These are phyloP conservation scores for Dendrobium chrysotoxum DNA, from an alignment of 106 monocot genomes.

Conservation along the genomic window DNA sequence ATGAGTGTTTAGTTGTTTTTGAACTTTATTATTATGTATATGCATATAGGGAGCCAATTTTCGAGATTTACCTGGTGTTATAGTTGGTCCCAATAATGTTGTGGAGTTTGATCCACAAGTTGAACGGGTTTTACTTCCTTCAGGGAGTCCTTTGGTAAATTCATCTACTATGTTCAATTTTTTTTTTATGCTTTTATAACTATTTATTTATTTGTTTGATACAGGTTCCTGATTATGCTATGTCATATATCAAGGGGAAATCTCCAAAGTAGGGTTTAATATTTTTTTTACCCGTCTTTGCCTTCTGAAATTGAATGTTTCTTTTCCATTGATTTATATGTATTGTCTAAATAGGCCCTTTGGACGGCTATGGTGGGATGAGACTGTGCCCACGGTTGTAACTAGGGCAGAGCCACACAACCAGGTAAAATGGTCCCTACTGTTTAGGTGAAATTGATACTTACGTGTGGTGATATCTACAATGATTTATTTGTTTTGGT, in stretches of 20 bases:
- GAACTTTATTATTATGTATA: background rate
- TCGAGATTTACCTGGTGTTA: slow-evolving; percentile 18
- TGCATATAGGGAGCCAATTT: slow-evolving; percentile 21
- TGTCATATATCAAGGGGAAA: slow-evolving; percentile 42
- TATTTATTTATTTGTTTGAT: background rate
- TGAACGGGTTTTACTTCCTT: slow-evolving; percentile 16
- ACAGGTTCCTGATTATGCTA: slow-evolving; percentile 59
- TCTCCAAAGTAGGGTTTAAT: slow-evolving; percentile 38
- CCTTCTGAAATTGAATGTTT: background rate
- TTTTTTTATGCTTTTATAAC: background rate
- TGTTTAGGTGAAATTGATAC: background rate
- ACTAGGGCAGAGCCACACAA: slow-evolving; percentile 58
- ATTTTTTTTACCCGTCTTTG: background rate
- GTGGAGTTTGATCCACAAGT: slow-evolving; percentile 15
- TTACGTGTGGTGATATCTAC: background rate
- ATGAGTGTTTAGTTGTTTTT: background rate
- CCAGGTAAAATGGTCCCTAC: slow-evolving; percentile 15
- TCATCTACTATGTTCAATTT: background rate
- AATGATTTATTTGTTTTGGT: background rate
- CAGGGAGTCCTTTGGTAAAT: slow-evolving; percentile 22
- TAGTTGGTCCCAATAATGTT: slow-evolving; percentile 15
- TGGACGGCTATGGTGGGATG: slow-evolving; percentile 71
- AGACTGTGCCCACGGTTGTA: slow-evolving; percentile 58
- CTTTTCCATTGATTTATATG: background rate
- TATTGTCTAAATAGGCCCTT: slow-evolving; percentile 38